phyloP scores from a whole-genome alignment of 805 yeast species.

The Metschnikowia similis region DNA sequence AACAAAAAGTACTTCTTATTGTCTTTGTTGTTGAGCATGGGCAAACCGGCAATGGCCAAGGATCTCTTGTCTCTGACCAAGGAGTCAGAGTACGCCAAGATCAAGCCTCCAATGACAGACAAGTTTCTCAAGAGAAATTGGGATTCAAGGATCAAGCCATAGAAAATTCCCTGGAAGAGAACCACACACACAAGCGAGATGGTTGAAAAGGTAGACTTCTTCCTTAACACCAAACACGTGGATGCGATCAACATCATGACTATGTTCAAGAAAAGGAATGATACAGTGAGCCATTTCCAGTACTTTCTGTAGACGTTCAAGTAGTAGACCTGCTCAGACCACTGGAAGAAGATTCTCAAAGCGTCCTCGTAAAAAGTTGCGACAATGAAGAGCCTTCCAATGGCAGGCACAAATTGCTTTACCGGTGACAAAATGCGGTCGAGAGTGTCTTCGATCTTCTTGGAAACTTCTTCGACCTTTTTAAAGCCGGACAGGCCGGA shows the following conservation, averaged over 20 bases:
- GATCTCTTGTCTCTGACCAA: conserved; percentile 71
- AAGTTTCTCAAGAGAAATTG: conserved; percentile 81
- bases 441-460: conserved; percentile 50
- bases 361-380: conserved; percentile 93
- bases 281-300: conserved; percentile 71
- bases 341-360: conserved; percentile 75
- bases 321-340: conserved; percentile 87
- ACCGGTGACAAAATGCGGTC: conserved; percentile 49
- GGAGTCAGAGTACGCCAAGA: conserved; percentile 83
- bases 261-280: conserved; percentile 64
- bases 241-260: conserved; percentile 71
- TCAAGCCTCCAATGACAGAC: conserved; percentile 87
- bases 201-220: conserved; percentile 66
- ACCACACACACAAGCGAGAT: conserved; percentile 67
- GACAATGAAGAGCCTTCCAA: conserved; percentile 86
- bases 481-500: conserved; percentile 26
- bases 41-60: conserved; percentile 69
- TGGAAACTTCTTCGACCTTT: conserved; percentile 48
- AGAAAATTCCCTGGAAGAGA: conserved; percentile 76
- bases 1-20: conserved; percentile 74
- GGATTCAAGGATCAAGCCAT: conserved; percentile 79
- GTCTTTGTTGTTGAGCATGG: conserved; percentile 67
- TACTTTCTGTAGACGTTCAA: conserved; percentile 73
- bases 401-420: conserved; percentile 75
- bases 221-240: conserved; percentile 63